Evolutionary conservation across 2,329 filamentous ascomycete genomes (phyloP), one percentile per base, ranked within the genome.

Genomic region (Chrysosporium queenslandicum): DNA sequence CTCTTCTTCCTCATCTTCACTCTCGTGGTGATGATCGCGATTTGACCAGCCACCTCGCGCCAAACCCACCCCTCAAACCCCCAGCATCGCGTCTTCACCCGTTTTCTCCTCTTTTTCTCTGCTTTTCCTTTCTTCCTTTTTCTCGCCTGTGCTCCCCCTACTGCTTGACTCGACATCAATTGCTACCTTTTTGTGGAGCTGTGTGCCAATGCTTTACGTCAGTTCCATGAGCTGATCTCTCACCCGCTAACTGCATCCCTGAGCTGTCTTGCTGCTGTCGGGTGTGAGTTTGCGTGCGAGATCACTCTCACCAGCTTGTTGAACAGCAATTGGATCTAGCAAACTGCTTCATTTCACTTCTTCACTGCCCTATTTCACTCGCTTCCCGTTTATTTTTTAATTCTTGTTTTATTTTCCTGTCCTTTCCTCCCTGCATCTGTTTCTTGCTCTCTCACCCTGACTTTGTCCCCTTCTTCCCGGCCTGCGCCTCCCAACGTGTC

Each of bases 401-500:
- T 14, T 50, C 41, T 8, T 18, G 32, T 27, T 34, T 21, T 46
- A 18, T 37, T 34, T n/a, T 25, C 2, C 39, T 27, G 21, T 50
- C 57, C 58, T 61, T 64, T 63, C 63, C 60, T 43, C n/a, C n/a
- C n/a, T n/a, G n/a, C n/a, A n/a, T n/a, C n/a, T n/a, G n/a, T n/a
- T n/a, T n/a, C n/a, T n/a, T n/a, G n/a, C n/a, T n/a, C n/a, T n/a
- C n/a, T 36, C 32, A 20, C 34, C 27, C 16, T 12, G 4, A 36
- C 45, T 21, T 16, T 7, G 6, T 49, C 46, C 34, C 29, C 34
- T 25, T 3, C 32, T 3, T 29, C 21, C 8, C 14, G 11, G 14
- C 23, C 46, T 30, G n/a, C n/a, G n/a, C n/a, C n/a, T n/a, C 25
- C n/a, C 50, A 48, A 48, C 47, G 71, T 77, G 74, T 73, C 73